Evolutionary conservation across 441 rosid species (phyloP).

Genomic region (Erodium chrysanthum): DNA sequence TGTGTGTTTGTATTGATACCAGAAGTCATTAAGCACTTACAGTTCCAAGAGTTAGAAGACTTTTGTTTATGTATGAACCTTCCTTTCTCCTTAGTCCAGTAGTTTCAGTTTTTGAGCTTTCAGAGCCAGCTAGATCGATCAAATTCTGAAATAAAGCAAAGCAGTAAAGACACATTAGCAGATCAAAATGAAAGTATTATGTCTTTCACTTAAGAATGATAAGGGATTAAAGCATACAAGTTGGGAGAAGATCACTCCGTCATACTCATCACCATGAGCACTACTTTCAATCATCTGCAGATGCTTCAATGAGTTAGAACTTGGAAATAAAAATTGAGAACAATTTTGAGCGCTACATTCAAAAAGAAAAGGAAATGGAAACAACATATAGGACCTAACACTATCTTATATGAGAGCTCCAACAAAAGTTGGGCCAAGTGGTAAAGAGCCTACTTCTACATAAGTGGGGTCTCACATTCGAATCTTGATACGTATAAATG

Average conservation of each 20-base stretch:
- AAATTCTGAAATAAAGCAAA: slow-evolving; percentile 47
- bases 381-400: too few relatives aligned
- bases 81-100: slow-evolving; percentile 95
- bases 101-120: slow-evolving; percentile 99
- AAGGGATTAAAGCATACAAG: slow-evolving; percentile 46
- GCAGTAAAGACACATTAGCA: slow-evolving; percentile 19
- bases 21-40: slow-evolving; percentile 37
- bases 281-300: slow-evolving; percentile 99
- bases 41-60: slow-evolving; percentile 97
- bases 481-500: too few relatives aligned
- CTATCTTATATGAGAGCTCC: too few relatives aligned
- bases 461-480: too few relatives aligned
- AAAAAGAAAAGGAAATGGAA: too few relatives aligned
- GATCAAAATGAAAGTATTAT: neutral
- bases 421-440: too few relatives aligned
- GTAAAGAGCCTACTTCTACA: too few relatives aligned
- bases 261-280: slow-evolving; percentile 85
- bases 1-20: neutral
- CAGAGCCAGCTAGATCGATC: slow-evolving; percentile 99
- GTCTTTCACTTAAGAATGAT: slow-evolving; percentile 4
- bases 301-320: slow-evolving; percentile 15
- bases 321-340: slow-evolving; percentile 2
- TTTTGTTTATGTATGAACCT: slow-evolving; percentile 98
- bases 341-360: neutral
- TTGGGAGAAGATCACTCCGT: slow-evolving; percentile 98